phyloP scores from a whole-genome alignment of 352 stramenopile species.

The Phytophthora agathidicida region DNA sequence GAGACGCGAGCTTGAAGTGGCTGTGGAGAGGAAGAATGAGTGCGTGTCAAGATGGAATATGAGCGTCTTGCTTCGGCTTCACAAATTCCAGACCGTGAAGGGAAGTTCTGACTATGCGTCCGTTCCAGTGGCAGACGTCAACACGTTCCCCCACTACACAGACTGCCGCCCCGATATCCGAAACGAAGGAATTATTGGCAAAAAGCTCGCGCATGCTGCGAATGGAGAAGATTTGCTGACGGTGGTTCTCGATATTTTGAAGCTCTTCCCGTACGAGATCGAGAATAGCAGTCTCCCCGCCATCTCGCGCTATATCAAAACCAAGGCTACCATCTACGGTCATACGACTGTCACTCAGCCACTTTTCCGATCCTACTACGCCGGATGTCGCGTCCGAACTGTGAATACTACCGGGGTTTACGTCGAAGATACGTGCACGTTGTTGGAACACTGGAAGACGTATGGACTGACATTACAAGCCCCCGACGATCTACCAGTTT shows the following conservation, averaged over 20 bases:
- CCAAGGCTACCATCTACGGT: conserved; percentile 21
- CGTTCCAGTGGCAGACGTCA: conserved; percentile 29
- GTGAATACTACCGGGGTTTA: conserved; percentile 17
- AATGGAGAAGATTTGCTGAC: conserved; percentile 22
- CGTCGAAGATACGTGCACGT: conserved; percentile 12
- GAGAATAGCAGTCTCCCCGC: conserved; percentile 13
- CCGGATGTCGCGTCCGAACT: conserved; percentile 10
- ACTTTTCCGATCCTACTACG: conserved; percentile 28
- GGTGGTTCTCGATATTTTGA: conserved; percentile 20
- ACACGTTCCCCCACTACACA: conserved; percentile 31
- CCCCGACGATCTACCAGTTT: conserved; percentile 18
- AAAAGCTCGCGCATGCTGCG: conserved; percentile 14
- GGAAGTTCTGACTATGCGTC: conserved; percentile 24
- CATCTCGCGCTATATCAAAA: conserved; percentile 28
- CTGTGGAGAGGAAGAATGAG: conserved; percentile 17
- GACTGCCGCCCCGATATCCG: conserved; percentile 27
- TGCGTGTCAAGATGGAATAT: conserved; percentile 27
- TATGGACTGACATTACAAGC: conserved; percentile 19
- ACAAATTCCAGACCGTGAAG: conserved; percentile 29
- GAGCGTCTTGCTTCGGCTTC: conserved; percentile 20
- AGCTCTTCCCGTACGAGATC: conserved; percentile 30
- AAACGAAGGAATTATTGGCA: conserved; percentile 23
- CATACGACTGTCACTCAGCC: conserved; percentile 21
- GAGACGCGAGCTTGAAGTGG: conserved; percentile 19
- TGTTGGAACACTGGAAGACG: conserved; percentile 3